Evolutionary conservation across 2,329 filamentous ascomycete genomes (phyloP).

Genomic region (Biscogniauxia sp.): DNA sequence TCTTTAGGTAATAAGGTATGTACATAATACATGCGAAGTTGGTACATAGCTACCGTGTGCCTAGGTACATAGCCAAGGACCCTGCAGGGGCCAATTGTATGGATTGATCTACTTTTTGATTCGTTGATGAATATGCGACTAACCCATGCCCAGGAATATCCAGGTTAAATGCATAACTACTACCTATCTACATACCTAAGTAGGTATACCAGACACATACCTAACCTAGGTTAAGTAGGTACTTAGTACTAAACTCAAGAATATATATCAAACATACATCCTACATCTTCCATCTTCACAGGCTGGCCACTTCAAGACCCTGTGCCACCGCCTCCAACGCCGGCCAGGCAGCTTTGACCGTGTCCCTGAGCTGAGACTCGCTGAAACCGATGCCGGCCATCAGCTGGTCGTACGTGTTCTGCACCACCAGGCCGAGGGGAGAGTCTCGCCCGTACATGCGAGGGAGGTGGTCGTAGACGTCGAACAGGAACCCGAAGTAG

Average conservation of each 20-base stretch:
- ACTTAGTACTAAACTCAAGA: neutral
- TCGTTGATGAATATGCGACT: neutral
- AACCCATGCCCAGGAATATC: neutral
- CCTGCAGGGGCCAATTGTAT: too few relatives aligned
- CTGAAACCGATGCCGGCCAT: constrained; percentile 20
- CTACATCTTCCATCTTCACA: too few relatives aligned
- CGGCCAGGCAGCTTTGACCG: constrained; percentile 18
- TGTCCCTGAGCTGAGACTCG: constrained; percentile 22
- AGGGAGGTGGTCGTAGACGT: constrained; percentile 23
- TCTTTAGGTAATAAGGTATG: too few relatives aligned
- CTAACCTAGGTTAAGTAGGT: too few relatives aligned
- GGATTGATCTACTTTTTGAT: neutral
- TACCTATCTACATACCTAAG: too few relatives aligned
- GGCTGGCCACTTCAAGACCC: constrained; percentile 13
- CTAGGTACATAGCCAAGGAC: neutral
- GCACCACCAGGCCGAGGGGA: constrained; percentile 23
- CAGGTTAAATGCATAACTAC: too few relatives aligned
- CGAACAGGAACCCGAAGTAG: constrained; percentile 28
- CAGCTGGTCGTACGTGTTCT: constrained; percentile 25
- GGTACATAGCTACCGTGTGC: too few relatives aligned
- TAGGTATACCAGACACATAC: too few relatives aligned
- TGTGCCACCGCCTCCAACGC: constrained; percentile 19
- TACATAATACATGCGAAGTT: too few relatives aligned
- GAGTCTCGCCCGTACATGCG: constrained; percentile 23
- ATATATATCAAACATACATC: too few relatives aligned